Percentiles rank a stretch among this genome's conserved stretches.
phyloP scores from a whole-genome alignment of 2,329 filamentous ascomycete species.

The Aspergillus spinulosporus region DNA sequence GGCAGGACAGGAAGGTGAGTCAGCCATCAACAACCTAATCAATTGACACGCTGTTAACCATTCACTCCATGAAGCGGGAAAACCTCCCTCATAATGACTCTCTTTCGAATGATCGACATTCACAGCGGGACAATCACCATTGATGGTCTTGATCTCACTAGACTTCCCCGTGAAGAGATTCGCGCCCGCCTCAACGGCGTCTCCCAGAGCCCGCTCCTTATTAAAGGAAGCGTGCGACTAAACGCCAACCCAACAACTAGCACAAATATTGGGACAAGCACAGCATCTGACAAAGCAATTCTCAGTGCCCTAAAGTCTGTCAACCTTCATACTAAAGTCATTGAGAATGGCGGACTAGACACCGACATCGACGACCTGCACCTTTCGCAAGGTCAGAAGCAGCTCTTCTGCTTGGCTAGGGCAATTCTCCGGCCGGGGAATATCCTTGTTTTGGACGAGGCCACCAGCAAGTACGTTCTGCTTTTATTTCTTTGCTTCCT shows the following conservation, averaged over 20 bases:
- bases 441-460: conserved; percentile 49
- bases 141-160: conserved; percentile 45
- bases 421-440: conserved; percentile 54
- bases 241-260: conserved; percentile 42
- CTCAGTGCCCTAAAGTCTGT: conserved; percentile 41
- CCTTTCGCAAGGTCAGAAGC: conserved; percentile 61
- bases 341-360: conserved; percentile 43
- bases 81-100: conserved; percentile 43
- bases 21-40: background rate
- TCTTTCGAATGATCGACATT: conserved; percentile 47
- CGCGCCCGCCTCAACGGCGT: conserved; percentile 46
- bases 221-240: conserved; percentile 41
- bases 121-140: conserved; percentile 43
- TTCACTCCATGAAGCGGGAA: conserved; percentile 38
- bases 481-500: background rate
- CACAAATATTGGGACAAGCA: conserved; percentile 14
- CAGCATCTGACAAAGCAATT: conserved; percentile 34
- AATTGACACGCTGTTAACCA: background rate
- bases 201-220: conserved; percentile 47
- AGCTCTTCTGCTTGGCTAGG: conserved; percentile 64
- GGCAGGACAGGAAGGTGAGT: conserved; percentile 42
- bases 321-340: conserved; percentile 38
- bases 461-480: conserved; percentile 19
- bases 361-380: conserved; percentile 50
- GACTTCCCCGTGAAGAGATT: conserved; percentile 40